Evolutionary conservation across 1,139 yeast species (phyloP).

Genomic region (Lodderomyces elongisporus): DNA sequence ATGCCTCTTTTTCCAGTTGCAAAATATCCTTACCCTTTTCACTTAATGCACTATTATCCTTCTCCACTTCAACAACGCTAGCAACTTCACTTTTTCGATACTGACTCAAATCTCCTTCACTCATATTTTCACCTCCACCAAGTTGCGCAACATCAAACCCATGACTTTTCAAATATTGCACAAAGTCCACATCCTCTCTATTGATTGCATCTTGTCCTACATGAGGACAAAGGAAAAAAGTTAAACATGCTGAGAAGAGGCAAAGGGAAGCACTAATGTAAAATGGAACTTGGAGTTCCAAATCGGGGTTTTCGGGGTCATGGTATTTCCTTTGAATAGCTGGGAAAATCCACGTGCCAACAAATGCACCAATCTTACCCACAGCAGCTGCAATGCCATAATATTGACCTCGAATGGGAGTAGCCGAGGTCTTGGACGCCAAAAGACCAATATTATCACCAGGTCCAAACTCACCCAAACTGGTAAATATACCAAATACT

Average conservation of each 20-base stretch:
- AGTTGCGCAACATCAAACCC: conserved; percentile 55
- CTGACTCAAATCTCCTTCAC: too few relatives aligned
- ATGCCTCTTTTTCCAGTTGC: too few relatives aligned
- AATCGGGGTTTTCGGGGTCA: conserved; percentile 20
- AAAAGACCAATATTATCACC: conserved; percentile 88
- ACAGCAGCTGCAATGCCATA: conserved; percentile 89
- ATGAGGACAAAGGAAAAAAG: conserved; percentile 69
- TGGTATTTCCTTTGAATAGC: conserved; percentile 49
- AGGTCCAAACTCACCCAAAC: conserved; percentile 91
- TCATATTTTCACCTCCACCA: too few relatives aligned
- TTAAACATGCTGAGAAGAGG: conserved; percentile 62
- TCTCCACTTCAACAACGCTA: too few relatives aligned
- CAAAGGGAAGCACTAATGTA: conserved; percentile 78
- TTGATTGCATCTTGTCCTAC: conserved; percentile 80
- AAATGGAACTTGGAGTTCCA: conserved; percentile 71
- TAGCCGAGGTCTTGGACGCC: conserved; percentile 81
- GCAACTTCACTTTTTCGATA: too few relatives aligned
- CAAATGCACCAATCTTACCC: conserved; percentile 90
- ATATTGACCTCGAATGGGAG: conserved; percentile 85
- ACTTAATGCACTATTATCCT: too few relatives aligned
- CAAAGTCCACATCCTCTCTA: conserved; percentile 69
- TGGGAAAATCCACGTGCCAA: conserved; percentile 87
- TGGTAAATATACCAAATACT: conserved; percentile 77
- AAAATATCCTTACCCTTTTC: too few relatives aligned
- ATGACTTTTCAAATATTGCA: conserved; percentile 53